These are phyloP conservation scores for Pythium aquatile DNA, from an alignment of 352 stramenopile species.

Conservation along the genomic window DNA sequence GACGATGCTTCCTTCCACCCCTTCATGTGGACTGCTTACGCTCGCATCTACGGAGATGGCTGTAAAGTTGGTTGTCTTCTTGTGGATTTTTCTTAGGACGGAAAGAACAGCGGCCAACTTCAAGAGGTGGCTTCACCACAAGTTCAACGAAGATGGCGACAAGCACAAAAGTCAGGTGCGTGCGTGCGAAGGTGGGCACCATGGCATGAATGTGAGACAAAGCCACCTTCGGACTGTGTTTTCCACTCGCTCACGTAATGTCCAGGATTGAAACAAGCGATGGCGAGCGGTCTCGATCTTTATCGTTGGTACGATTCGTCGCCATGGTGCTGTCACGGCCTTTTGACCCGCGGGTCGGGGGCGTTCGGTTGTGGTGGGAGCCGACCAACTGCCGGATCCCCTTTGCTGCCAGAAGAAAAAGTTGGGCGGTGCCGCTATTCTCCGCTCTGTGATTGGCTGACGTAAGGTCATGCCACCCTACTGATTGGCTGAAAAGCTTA, in stretches of 20 bases:
- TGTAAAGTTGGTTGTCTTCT: not conserved
- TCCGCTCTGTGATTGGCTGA: not conserved
- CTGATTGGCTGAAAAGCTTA: not conserved
- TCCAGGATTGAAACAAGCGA: not conserved
- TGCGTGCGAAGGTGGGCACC: not conserved
- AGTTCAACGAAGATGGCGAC: conserved; percentile 5
- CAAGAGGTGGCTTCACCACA: conserved; percentile 3
- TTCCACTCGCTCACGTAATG: not conserved
- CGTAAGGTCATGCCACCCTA: not conserved
- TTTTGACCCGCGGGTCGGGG: not conserved
- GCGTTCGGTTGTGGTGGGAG: not conserved
- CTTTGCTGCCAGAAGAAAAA: conserved; percentile 6
- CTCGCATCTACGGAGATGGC: not conserved
- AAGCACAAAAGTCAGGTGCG: conserved; percentile 1
- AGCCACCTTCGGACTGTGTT: conserved; percentile 1
- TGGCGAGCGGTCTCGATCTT: not conserved
- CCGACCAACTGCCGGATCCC: not conserved
- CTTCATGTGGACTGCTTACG: not conserved
- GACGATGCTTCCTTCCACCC: not conserved
- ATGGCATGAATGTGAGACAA: conserved; percentile 2
- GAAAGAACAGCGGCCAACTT: conserved; percentile 1
- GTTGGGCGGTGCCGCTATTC: conserved; percentile 3
- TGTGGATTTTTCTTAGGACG: not conserved
- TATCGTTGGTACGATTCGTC: not conserved
- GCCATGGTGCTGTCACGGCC: not conserved